Base-by-base conservation (phyloP, 2,329 filamentous ascomycete genomes). In the Clonostachys solani region DNA sequence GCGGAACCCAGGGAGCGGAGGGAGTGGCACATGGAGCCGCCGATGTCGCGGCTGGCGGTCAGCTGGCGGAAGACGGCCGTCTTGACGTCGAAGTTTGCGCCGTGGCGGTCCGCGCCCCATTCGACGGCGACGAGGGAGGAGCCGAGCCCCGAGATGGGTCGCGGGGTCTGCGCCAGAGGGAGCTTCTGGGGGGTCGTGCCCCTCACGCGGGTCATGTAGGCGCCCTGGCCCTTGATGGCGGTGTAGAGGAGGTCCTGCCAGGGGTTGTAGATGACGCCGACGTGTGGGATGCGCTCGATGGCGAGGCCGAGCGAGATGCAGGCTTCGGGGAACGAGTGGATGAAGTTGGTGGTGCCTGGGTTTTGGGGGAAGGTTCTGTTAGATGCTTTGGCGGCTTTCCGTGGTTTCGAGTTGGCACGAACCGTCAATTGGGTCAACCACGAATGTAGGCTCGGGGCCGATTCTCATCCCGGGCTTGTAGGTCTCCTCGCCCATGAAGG, bases 401-500 rank as follows among this genome's bases (percentile, higher is more conserved):
- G 44, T 8, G 35, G 17, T 15, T 7, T 36, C 33, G 33, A 17
- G 33, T 5, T 12, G 16, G 37, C 17, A 16, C 33, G 40, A 19
- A 59, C 86, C 88, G 67, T 92, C 88, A 56, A 92, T 91, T 41
- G 88, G 88, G 62, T 92, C 88, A 54, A 88, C 84, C 59, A 92
- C 79, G 67, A 92, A 92, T 40, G 88, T 92, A 2, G 88, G 87
- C 15, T 76, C 76, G 33, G 74, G 64, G 1, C 81, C 85, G 42
- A 92, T 72, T 40, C 66, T 69, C 50, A 74, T 72, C 56, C 86
- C 86, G 2, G 85, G 78, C 52, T 82, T 73, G 70, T 89, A 87
- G 29, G 87, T 90, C 67, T 92, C 87, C 61, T 89, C 86, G 60
- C 86, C 86, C 63, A 90, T 81, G 64, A 89, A 89, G 53, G 74